phyloP scores from a whole-genome alignment of 1,284 basidiomycete genomes.

The Apiotrichum domesticum region DNA sequence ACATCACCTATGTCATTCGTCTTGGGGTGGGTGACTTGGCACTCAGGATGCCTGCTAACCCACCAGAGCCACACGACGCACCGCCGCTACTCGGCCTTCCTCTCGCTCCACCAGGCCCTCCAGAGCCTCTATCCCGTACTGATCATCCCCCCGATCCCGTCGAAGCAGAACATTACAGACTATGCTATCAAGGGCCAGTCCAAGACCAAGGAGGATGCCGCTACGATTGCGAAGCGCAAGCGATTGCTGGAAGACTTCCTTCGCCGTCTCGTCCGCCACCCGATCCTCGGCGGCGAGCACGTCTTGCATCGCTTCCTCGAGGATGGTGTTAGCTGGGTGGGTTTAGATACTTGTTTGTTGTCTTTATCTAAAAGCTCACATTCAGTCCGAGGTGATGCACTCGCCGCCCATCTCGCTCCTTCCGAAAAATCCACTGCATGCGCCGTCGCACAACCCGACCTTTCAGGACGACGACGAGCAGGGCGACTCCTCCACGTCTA shows the following conservation, averaged over 20 bases:
- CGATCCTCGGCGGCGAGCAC: conserved; percentile 87
- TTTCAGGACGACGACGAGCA: conserved; percentile 39
- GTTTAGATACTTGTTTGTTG: background rate
- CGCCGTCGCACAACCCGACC: conserved; percentile 89
- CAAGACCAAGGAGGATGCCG: conserved; percentile 93
- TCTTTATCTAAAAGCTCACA: background rate
- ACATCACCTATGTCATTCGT: conserved; percentile 90
- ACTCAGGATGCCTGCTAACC: too few relatives aligned
- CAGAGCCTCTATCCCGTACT: conserved; percentile 87
- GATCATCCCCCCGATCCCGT: conserved; percentile 96
- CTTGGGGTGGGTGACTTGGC: conserved; percentile 63
- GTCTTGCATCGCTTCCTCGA: conserved; percentile 93
- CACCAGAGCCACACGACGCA: conserved; percentile 70
- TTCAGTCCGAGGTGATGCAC: conserved; percentile 78
- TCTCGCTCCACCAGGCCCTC: conserved; percentile 79
- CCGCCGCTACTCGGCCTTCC: conserved; percentile 95
- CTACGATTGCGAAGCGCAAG: conserved; percentile 84
- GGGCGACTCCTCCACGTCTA: conserved; percentile 17
- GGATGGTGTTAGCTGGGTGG: conserved; percentile 89
- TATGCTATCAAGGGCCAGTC: conserved; percentile 90
- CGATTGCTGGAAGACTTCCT: conserved; percentile 94
- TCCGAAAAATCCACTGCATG: conserved; percentile 92
- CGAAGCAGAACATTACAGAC: conserved; percentile 90
- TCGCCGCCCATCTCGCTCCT: conserved; percentile 83
- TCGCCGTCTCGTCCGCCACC: conserved; percentile 80